Conservation (phyloP, 164 flowering plant genomes). For the Tinospora cordifolia region DNA sequence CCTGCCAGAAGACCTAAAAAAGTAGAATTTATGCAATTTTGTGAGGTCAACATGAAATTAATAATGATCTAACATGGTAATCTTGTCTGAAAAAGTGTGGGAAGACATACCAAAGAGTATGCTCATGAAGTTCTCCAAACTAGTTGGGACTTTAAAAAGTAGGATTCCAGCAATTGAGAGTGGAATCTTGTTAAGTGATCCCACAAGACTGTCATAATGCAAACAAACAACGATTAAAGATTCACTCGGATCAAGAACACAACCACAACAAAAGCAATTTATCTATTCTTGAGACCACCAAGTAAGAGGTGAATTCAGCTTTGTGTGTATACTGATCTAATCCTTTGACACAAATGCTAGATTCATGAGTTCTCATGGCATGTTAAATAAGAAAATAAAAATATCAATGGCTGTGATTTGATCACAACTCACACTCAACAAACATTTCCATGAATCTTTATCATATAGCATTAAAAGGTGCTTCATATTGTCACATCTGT, state of each 20-base stretch:
- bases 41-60: not conserved
- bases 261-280: not conserved
- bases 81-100: not conserved
- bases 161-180: constrained; percentile 82
- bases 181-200: constrained; percentile 93
- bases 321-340: not conserved
- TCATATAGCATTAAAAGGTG: not conserved
- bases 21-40: not conserved
- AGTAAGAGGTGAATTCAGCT: not conserved
- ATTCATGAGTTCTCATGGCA: not conserved
- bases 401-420: not conserved
- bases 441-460: not conserved
- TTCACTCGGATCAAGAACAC: not conserved
- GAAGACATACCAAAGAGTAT: constrained; percentile 68
- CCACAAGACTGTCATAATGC: constrained; percentile 68
- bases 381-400: not conserved
- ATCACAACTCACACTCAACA: not conserved
- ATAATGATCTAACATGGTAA: not conserved
- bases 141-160: constrained; percentile 92
- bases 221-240: constrained; percentile 13
- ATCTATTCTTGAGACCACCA: not conserved
- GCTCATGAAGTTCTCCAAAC: constrained; percentile 79
- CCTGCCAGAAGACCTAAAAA: constrained; percentile 82
- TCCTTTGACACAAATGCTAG: not conserved
- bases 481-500: not conserved